phyloP scores from a whole-genome alignment of 2,329 filamentous ascomycete species.

The Sordariomycetes sp. region DNA sequence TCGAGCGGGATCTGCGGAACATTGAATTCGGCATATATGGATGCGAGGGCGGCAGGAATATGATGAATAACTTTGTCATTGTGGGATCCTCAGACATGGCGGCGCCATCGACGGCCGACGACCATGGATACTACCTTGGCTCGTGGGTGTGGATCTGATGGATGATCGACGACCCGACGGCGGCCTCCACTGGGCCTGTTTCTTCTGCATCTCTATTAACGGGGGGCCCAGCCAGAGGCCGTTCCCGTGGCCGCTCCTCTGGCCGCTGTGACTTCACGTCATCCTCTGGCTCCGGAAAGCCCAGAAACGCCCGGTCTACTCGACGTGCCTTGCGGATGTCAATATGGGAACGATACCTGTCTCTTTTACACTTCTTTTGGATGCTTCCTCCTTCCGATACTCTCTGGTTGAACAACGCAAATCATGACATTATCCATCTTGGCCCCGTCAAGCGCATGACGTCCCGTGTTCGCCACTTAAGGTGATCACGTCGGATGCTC shows the following conservation, averaged over 20 bases:
- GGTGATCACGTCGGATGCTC: background rate
- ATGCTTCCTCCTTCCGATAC: too few relatives aligned
- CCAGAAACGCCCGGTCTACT: too few relatives aligned
- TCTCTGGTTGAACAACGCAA: background rate
- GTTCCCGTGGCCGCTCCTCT: background rate
- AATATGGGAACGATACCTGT: background rate
- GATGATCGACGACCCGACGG: conserved; percentile 3
- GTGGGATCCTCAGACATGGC: background rate
- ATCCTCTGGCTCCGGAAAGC: too few relatives aligned
- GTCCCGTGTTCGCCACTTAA: background rate
- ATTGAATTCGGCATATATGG: background rate
- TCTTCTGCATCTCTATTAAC: background rate
- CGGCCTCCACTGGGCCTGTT: background rate
- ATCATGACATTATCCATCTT: background rate
- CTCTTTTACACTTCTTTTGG: background rate
- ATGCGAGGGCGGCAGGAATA: background rate
- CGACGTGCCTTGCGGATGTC: too few relatives aligned
- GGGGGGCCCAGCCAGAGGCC: background rate
- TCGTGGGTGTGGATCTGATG: conserved; percentile 2
- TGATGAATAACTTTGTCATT: background rate
- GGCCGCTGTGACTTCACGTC: background rate
- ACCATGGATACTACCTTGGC: background rate
- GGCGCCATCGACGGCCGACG: background rate
- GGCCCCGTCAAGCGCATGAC: background rate
- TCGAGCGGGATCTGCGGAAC: too few relatives aligned